Conservation (phyloP, 2,329 filamentous ascomycete species). For the Arachnopeziza araneosa region DNA sequence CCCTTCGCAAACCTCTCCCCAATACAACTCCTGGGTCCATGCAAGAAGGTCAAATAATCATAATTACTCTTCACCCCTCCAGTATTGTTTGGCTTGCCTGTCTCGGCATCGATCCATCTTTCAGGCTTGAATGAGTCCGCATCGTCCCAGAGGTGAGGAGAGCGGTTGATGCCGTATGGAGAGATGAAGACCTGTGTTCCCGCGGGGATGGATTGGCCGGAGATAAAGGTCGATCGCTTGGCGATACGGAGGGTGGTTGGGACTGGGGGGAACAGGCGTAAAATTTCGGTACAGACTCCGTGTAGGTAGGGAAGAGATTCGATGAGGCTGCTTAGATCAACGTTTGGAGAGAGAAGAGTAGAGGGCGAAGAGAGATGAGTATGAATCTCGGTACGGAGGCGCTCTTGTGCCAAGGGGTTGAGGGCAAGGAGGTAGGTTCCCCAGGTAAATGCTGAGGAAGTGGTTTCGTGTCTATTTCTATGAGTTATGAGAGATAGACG, state of each 20-base stretch:
- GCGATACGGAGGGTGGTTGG: conserved; percentile 58
- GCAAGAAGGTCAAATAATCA: conserved; percentile 74
- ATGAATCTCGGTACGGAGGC: conserved; percentile 54
- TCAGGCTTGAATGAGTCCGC: conserved; percentile 56
- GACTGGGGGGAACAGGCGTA: conserved; percentile 63
- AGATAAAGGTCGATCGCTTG: conserved; percentile 48
- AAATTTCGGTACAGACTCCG: conserved; percentile 60
- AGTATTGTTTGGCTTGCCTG: conserved; percentile 31
- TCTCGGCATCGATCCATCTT: conserved; percentile 39
- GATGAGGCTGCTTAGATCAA: conserved; percentile 44
- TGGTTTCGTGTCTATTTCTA: conserved; percentile 64
- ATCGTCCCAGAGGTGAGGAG: conserved; percentile 55
- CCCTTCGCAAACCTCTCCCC: conserved; percentile 73
- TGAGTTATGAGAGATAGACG: not conserved
- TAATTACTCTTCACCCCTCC: conserved; percentile 74
- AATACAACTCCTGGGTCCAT: conserved; percentile 81
- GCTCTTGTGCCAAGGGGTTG: conserved; percentile 50
- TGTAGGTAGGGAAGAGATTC: conserved; percentile 63
- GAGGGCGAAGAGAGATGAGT: conserved; percentile 36
- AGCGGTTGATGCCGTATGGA: conserved; percentile 52
- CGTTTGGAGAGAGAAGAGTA: conserved; percentile 4
- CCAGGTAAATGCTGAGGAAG: conserved; percentile 68
- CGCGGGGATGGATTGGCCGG: conserved; percentile 51
- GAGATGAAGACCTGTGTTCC: conserved; percentile 49
- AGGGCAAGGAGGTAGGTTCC: conserved; percentile 56